phyloP scores from a whole-genome alignment of 192 early-diverging fungal genomes.

The Coemansia furcata region DNA sequence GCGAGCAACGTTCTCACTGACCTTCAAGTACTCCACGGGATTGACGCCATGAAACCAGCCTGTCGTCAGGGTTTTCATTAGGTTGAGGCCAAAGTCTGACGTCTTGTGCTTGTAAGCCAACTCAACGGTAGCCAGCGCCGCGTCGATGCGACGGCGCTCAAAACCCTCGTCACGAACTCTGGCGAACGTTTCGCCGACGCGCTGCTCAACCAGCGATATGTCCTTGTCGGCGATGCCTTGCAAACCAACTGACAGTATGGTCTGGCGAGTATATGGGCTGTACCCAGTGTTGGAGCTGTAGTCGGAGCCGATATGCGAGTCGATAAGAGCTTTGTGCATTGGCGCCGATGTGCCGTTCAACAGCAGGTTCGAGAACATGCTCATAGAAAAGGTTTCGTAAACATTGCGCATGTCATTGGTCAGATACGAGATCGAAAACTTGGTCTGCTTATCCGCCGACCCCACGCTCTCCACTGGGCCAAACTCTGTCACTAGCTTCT shows the following conservation, averaged over 20 bases:
- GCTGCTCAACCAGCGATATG: slow-evolving; percentile 62
- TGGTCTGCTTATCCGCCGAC: slow-evolving; percentile 70
- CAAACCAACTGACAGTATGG: slow-evolving; percentile 80
- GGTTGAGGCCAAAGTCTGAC: slow-evolving; percentile 78
- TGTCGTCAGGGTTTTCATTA: slow-evolving; percentile 74
- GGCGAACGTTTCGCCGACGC: slow-evolving; percentile 67
- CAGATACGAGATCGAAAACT: slow-evolving; percentile 71
- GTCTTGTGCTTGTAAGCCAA: slow-evolving; percentile 88
- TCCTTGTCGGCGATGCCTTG: slow-evolving; percentile 78
- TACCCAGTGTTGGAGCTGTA: slow-evolving; percentile 93
- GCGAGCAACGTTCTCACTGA: slow-evolving; percentile 73
- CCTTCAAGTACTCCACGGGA: slow-evolving; percentile 76
- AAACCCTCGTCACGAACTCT: slow-evolving; percentile 72
- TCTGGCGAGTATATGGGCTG: slow-evolving; percentile 57
- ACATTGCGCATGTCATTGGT: slow-evolving; percentile 76
- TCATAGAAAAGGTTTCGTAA: slow-evolving; percentile 81
- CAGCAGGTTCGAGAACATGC: slow-evolving; percentile 77
- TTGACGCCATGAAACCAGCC: slow-evolving; percentile 89
- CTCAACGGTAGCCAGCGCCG: slow-evolving; percentile 85
- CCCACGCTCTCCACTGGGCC: slow-evolving; percentile 47
- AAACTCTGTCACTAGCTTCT: slow-evolving; percentile 42
- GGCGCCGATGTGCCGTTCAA: slow-evolving; percentile 85
- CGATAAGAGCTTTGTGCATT: slow-evolving; percentile 92
- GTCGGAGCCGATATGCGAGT: slow-evolving; percentile 83
- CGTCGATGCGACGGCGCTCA: slow-evolving; percentile 72